phyloP scores from a whole-genome alignment of 495 filamentous ascomycete species.

The Penicillium simplicissimum region DNA sequence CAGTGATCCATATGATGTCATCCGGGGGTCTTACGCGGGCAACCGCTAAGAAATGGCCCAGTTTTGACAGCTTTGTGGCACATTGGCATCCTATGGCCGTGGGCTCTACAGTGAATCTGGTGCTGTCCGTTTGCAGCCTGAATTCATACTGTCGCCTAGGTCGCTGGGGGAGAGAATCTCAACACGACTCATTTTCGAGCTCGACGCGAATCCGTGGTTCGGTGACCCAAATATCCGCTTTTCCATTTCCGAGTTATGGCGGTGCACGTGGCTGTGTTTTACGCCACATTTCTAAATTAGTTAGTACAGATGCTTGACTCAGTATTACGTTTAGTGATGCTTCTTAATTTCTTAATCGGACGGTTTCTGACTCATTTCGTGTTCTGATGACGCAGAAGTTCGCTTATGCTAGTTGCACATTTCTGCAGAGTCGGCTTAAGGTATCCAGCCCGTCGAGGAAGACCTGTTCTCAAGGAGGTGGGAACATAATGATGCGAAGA shows the following conservation, averaged over 20 bases:
- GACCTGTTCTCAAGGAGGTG: background rate
- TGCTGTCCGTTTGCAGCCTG: background rate
- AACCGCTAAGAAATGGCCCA: background rate
- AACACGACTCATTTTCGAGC: background rate
- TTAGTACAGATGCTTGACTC: background rate
- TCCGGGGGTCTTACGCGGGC: background rate
- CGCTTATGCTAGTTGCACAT: background rate
- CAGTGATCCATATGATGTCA: constrained; percentile 15
- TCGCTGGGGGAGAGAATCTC: background rate
- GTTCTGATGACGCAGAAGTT: background rate
- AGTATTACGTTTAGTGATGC: background rate
- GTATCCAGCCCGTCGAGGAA: background rate
- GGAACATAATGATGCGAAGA: background rate
- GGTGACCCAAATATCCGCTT: background rate
- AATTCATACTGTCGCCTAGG: background rate
- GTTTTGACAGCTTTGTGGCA: background rate
- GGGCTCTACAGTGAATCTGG: background rate
- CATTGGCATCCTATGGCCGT: background rate
- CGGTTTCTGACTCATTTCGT: background rate
- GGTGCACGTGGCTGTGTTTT: background rate
- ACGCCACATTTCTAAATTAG: background rate
- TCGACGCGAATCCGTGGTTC: background rate
- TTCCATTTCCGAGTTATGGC: background rate
- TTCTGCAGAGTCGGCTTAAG: too few relatives aligned
- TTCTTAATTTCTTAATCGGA: background rate